phyloP scores from a whole-genome alignment of 345 rosid genomes.

The Corchorus capsularis region DNA sequence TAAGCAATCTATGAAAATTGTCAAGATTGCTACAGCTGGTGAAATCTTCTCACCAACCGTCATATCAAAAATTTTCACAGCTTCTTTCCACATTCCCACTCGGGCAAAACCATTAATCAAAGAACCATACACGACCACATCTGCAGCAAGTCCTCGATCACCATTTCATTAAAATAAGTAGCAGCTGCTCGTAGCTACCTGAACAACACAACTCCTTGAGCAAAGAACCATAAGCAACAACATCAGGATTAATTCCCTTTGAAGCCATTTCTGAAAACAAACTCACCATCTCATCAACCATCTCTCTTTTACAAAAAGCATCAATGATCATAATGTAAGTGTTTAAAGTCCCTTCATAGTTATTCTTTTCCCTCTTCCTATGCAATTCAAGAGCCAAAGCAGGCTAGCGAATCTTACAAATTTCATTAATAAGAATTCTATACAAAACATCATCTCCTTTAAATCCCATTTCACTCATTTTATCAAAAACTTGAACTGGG shows the following conservation, averaged over 20 bases:
- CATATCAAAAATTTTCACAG: slow-evolving; percentile 6
- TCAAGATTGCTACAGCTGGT: slow-evolving; percentile 4
- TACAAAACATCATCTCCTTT: slow-evolving; percentile 13
- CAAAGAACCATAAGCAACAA: slow-evolving; percentile 19
- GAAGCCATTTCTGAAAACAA: slow-evolving; percentile 16
- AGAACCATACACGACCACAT: slow-evolving; percentile 10
- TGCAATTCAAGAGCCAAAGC: slow-evolving; percentile 28
- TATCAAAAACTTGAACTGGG: slow-evolving; percentile 8
- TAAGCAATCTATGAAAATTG: slow-evolving; percentile 18
- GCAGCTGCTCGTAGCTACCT: slow-evolving; percentile 14
- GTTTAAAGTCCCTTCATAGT: background rate
- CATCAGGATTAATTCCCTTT: background rate
- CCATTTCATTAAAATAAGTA: slow-evolving; percentile 13
- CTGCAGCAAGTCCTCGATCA: background rate
- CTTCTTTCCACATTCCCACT: slow-evolving; percentile 15
- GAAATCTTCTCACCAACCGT: background rate
- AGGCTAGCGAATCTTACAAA: slow-evolving; percentile 8
- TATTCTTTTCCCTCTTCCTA: slow-evolving; percentile 20
- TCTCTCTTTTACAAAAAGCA: slow-evolving; percentile 14
- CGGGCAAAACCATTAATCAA: slow-evolving; percentile 17
- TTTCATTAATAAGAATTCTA: slow-evolving; percentile 11
- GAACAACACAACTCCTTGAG: slow-evolving; percentile 12
- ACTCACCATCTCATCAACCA: slow-evolving; percentile 5
- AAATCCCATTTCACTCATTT: slow-evolving; percentile 17
- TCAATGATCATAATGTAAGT: slow-evolving; percentile 9